Evolutionary conservation across 768 basidiomycete species (phyloP).

Genomic region (Gautieria morchelliformis): DNA sequence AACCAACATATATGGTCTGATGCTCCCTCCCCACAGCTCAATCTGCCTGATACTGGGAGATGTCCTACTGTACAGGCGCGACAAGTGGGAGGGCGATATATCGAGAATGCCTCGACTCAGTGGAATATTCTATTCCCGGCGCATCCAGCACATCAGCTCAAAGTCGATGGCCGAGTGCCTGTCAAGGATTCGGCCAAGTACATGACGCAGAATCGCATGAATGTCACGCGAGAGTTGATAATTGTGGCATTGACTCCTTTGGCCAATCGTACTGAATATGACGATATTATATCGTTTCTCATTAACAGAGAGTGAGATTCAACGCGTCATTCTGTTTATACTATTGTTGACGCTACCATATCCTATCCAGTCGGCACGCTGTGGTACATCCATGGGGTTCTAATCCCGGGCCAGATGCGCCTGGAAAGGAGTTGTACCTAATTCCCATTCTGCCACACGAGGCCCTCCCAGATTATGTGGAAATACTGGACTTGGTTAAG

Average conservation of each 20-base stretch:
- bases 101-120: conserved; percentile 47
- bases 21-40: conserved; percentile 37
- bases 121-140: conserved; percentile 76
- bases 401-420: conserved; percentile 59
- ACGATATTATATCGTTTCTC: conserved; percentile 55
- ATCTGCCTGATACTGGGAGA: conserved; percentile 67
- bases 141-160: conserved; percentile 52
- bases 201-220: conserved; percentile 68
- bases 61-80: conserved; percentile 48
- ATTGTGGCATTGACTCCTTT: conserved; percentile 64
- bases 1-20: neutral
- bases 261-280: conserved; percentile 41
- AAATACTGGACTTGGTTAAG: conserved; percentile 66
- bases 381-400: conserved; percentile 81
- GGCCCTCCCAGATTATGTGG: conserved; percentile 75
- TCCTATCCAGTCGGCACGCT: conserved; percentile 60
- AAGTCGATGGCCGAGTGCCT: conserved; percentile 80
- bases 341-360: neutral
- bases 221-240: conserved; percentile 67
- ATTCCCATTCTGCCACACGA: conserved; percentile 61
- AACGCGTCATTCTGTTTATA: neutral
- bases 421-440: conserved; percentile 82
- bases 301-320: conserved; percentile 57
- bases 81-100: conserved; percentile 66
- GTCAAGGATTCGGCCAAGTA: conserved; percentile 70